Percentiles rank a stretch among this genome's conserved stretches.
Evolutionary conservation across 805 yeast species (phyloP).

Genomic region (Metschnikowia chrysomelidarum): DNA sequence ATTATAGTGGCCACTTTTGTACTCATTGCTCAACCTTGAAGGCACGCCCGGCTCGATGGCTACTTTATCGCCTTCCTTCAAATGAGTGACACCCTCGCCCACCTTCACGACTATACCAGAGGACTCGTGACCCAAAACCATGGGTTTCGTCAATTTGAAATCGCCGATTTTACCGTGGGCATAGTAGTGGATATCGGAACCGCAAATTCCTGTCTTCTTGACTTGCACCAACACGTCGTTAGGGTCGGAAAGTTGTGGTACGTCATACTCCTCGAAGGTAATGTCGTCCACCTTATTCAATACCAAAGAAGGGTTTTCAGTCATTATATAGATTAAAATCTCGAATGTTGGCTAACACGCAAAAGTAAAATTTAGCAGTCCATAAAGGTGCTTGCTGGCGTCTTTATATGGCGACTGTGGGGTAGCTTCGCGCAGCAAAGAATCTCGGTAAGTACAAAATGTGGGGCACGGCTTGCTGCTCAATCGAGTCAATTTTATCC

Average conservation of each 20-base stretch:
- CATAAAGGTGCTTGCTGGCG: no score
- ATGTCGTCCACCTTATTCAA: conserved; percentile 63
- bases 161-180: conserved; percentile 77
- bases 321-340: no score
- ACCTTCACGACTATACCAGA: conserved; percentile 72
- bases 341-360: no score
- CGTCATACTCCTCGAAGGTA: conserved; percentile 62
- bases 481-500: no score
- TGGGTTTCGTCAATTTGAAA: conserved; percentile 69
- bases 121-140: conserved; percentile 89
- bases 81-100: conserved; percentile 60
- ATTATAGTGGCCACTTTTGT: conserved; percentile 77
- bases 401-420: no score
- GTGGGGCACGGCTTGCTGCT: no score
- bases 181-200: conserved; percentile 82
- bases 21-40: conserved; percentile 69
- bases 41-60: conserved; percentile 93
- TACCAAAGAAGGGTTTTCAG: conserved; percentile 54
- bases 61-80: conserved; percentile 80
- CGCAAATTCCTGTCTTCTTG: conserved; percentile 85
- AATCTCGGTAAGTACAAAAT: no score
- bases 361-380: no score
- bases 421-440: no score
- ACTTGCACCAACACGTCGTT: conserved; percentile 71
- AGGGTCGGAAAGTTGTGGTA: conserved; percentile 60